A percentile compares a stretch with the other conserved stretches of the same genome.
Conservation (phyloP, 139 green algal species). For the Tetradesmus obliquus region DNA sequence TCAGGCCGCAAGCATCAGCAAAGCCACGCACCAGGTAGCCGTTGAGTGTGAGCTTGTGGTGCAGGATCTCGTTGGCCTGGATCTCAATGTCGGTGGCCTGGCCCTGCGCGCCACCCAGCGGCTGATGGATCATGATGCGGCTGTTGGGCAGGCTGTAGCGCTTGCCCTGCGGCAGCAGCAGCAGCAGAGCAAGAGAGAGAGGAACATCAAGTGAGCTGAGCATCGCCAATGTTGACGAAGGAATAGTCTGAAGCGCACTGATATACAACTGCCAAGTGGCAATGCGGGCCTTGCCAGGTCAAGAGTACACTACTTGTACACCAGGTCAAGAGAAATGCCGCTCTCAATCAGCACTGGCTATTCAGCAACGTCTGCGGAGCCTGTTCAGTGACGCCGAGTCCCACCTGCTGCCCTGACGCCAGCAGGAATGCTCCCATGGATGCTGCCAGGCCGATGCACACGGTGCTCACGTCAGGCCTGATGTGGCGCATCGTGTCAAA, state of each 20-base stretch:
- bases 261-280: too few species aligned
- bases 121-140: slow-evolving; percentile 99
- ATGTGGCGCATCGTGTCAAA: slow-evolving; percentile 99
- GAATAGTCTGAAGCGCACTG: too few species aligned
- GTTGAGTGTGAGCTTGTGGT: slow-evolving; percentile 99
- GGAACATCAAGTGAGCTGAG: too few species aligned
- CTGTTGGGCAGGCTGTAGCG: slow-evolving; percentile 97
- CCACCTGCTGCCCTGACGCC: slow-evolving; percentile 89
- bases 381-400: background rate
- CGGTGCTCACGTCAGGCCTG: slow-evolving; percentile 94
- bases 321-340: too few species aligned
- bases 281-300: too few species aligned
- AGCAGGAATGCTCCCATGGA: slow-evolving; percentile 99
- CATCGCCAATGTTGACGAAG: too few species aligned
- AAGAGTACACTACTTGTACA: too few species aligned
- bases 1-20: background rate
- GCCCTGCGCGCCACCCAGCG: slow-evolving; percentile 97
- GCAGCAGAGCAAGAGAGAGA: background rate
- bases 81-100: slow-evolving; percentile 99
- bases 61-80: slow-evolving; percentile 99
- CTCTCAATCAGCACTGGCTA: background rate
- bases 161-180: slow-evolving; percentile 84
- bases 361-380: background rate
- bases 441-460: slow-evolving; percentile 98
- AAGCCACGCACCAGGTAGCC: slow-evolving; percentile 87